These are phyloP conservation scores for Saccharum spontaneum DNA, from an alignment of 176 grass and related monocot species.

Conservation along the genomic window DNA sequence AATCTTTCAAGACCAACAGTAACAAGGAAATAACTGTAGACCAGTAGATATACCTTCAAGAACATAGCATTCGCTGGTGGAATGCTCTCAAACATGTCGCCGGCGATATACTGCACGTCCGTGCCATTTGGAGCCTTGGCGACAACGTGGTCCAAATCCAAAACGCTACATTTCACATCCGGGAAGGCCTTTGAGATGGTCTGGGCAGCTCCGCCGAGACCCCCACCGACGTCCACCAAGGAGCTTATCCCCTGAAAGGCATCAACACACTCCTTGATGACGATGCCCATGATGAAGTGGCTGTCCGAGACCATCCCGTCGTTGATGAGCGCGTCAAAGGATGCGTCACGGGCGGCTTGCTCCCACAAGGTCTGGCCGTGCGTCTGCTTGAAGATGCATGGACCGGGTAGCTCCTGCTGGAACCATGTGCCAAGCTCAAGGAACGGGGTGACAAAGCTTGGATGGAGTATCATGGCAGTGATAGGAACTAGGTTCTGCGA, in stretches of 20 bases:
- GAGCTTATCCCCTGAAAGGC: slow-evolving; percentile 38
- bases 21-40: not conserved
- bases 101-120: slow-evolving; percentile 38
- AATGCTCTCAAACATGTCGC: slow-evolving; percentile 55
- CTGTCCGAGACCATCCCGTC: slow-evolving; percentile 41
- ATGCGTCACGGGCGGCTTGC: not conserved
- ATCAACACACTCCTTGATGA: not conserved
- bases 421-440: slow-evolving; percentile 13
- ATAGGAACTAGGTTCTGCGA: not conserved
- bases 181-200: slow-evolving; percentile 42
- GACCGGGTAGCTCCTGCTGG: not conserved
- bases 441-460: not conserved
- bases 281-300: slow-evolving; percentile 3
- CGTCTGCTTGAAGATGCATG: no score
- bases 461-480: not conserved
- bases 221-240: slow-evolving; percentile 58
- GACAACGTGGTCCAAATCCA: slow-evolving; percentile 55
- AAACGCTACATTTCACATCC: slow-evolving; percentile 37
- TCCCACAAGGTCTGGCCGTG: no score
- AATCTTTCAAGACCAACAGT: not conserved
- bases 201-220: slow-evolving; percentile 2
- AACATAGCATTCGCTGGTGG: slow-evolving; percentile 50
- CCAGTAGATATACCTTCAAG: slow-evolving; percentile 44
- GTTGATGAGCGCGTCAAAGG: slow-evolving; percentile 24
- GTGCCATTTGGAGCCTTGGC: not conserved